Evolutionary conservation across 441 rosid species (phyloP).

Genomic region (Kokia cookei): DNA sequence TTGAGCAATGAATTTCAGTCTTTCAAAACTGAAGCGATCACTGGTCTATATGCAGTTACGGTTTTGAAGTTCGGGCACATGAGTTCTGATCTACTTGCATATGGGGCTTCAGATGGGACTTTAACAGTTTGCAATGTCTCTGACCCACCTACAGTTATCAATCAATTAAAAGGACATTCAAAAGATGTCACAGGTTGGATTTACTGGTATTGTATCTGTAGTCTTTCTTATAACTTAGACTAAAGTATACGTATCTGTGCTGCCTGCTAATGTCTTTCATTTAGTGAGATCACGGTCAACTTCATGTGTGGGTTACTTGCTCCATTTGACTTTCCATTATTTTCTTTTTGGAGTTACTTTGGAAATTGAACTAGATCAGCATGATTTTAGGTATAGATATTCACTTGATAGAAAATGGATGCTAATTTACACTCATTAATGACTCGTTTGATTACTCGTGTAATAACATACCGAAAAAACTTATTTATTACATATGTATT

Average conservation of each 20-base stretch:
- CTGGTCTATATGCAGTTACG: constrained; percentile 51
- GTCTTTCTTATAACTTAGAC: constrained; percentile 31
- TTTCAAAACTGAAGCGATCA: constrained; percentile 10
- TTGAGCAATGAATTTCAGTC: constrained; percentile 6
- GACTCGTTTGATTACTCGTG: too few relatives aligned
- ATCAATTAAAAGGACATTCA: constrained; percentile 66
- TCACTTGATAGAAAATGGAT: background rate
- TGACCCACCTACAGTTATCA: constrained; percentile 67
- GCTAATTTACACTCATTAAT: background rate
- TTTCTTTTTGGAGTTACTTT: background rate
- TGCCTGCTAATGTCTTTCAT: constrained; percentile 6
- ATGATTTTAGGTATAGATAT: background rate
- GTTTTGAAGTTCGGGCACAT: constrained; percentile 92
- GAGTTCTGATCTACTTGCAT: constrained; percentile 92
- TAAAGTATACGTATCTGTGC: constrained; percentile 1
- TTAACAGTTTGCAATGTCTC: constrained; percentile 77
- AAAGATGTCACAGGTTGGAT: constrained; percentile 99
- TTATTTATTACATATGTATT: too few relatives aligned
- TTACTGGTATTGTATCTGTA: constrained; percentile 60
- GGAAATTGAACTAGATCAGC: background rate
- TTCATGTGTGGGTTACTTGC: background rate
- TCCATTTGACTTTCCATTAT: background rate
- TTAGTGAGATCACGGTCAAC: background rate
- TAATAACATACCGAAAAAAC: too few relatives aligned
- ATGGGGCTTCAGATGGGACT: constrained; percentile 94